A percentile compares a stretch with the other conserved stretches of the same genome.
phyloP scores from a whole-genome alignment of 2,329 filamentous ascomycete genomes.

The Golovinomyces cichoracearum region DNA sequence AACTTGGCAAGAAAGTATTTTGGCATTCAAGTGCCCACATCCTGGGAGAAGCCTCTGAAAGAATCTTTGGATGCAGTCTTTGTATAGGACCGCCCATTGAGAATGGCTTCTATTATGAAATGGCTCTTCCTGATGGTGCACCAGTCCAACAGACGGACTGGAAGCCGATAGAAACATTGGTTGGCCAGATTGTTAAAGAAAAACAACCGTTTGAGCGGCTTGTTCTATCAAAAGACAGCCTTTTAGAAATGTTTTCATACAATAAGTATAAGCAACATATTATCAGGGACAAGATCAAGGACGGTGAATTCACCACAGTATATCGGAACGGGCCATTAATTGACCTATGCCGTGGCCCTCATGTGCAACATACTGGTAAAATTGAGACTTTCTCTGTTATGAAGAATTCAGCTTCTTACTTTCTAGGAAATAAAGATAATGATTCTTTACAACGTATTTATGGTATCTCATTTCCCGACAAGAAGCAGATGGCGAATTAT shows the following conservation, averaged over 20 bases:
- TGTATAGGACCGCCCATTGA: constrained; percentile 84
- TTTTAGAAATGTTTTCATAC: constrained; percentile 89
- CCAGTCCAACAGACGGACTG: constrained; percentile 54
- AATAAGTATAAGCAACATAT: constrained; percentile 98
- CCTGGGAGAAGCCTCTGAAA: constrained; percentile 80
- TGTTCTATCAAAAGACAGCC: constrained; percentile 66
- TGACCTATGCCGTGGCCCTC: constrained; percentile 82
- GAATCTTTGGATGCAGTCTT: constrained; percentile 68
- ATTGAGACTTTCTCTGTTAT: constrained; percentile 90
- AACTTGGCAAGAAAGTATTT: constrained; percentile 67
- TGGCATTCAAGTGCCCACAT: constrained; percentile 95
- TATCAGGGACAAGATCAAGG: constrained; percentile 73
- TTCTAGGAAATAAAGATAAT: constrained; percentile 77
- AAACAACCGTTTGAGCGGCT: constrained; percentile 87
- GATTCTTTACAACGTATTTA: constrained; percentile 93
- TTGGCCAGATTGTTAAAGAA: constrained; percentile 72
- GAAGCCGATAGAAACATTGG: constrained; percentile 59
- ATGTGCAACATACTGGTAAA: constrained; percentile 76
- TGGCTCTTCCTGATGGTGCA: constrained; percentile 49
- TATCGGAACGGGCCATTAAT: constrained; percentile 80
- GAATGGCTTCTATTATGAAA: constrained; percentile 93
- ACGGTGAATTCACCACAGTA: constrained; percentile 76
- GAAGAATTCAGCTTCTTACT: constrained; percentile 57
- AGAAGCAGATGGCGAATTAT: constrained; percentile 81
- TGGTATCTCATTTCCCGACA: constrained; percentile 86